A percentile compares a stretch with the other conserved stretches of the same genome.
phyloP scores from a whole-genome alignment of 1,139 yeast species.

The Blastobotrys aristatus region DNA sequence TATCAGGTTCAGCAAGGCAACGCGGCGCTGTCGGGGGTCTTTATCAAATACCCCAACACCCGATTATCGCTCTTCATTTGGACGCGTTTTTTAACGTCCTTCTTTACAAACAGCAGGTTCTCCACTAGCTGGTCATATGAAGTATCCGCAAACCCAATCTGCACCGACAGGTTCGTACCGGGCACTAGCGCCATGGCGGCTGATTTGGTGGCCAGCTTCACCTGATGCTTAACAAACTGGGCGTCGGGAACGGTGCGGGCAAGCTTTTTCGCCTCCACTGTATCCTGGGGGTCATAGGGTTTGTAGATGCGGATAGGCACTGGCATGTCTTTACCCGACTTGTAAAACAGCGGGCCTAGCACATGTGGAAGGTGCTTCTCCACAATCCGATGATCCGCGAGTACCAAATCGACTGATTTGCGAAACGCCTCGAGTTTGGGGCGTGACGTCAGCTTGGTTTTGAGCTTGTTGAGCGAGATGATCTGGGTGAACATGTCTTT shows the following conservation, averaged over 20 bases:
- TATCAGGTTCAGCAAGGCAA: constrained; percentile 8
- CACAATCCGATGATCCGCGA: constrained; percentile 24
- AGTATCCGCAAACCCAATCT: constrained; percentile 24
- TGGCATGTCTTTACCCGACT: constrained; percentile 26
- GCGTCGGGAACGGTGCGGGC: constrained; percentile 22
- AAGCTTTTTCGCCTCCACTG: constrained; percentile 18
- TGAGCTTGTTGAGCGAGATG: constrained; percentile 24
- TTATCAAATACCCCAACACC: constrained; percentile 21
- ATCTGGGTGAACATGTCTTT: constrained; percentile 27
- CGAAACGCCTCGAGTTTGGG: constrained; percentile 17
- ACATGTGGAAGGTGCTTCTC: constrained; percentile 23
- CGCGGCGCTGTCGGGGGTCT: constrained; percentile 11
- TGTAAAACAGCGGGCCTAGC: constrained; percentile 25
- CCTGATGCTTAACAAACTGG: constrained; percentile 21
- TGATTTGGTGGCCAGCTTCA: constrained; percentile 24
- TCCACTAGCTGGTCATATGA: constrained; percentile 22
- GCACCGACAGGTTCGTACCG: constrained; percentile 26
- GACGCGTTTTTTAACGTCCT: constrained; percentile 18
- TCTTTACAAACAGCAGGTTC: constrained; percentile 21
- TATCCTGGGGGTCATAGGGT: constrained; percentile 15
- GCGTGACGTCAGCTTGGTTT: constrained; percentile 19
- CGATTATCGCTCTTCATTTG: constrained; percentile 1
- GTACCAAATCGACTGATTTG: constrained; percentile 23
- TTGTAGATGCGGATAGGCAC: constrained; percentile 23
- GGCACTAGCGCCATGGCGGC: constrained; percentile 24